Conservation (phyloP, 805 yeast species). For the Starmerella apis region DNA sequence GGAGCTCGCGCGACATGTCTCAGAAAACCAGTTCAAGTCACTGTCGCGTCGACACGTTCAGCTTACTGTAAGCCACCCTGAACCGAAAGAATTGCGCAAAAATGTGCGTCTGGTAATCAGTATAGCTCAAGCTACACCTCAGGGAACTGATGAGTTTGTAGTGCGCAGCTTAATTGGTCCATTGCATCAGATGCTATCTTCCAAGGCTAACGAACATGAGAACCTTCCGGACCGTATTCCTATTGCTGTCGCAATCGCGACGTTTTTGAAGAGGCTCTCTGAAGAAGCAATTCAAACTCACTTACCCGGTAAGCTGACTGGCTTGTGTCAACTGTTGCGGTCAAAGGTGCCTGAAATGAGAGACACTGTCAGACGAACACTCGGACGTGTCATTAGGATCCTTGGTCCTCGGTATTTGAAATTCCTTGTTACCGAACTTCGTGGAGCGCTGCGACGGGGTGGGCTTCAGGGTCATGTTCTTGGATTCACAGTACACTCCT, state of each 20-base stretch:
- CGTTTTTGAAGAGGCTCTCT: constrained; percentile 53
- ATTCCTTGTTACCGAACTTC: constrained; percentile 69
- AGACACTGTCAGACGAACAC: constrained; percentile 68
- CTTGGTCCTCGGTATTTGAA: constrained; percentile 66
- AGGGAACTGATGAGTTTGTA: constrained; percentile 34
- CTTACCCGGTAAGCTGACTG: constrained; percentile 74
- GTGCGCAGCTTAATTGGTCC: constrained; percentile 51
- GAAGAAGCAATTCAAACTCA: constrained; percentile 45
- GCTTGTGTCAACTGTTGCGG: constrained; percentile 79
- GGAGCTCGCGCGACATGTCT: constrained; percentile 43
- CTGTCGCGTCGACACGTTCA: constrained; percentile 57
- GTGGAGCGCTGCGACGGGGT: constrained; percentile 70
- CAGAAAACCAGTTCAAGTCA: constrained; percentile 75
- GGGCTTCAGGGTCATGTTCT: constrained; percentile 79
- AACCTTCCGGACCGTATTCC: constrained; percentile 67
- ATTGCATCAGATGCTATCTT: constrained; percentile 44
- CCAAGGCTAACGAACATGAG: constrained; percentile 55
- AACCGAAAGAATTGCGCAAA: constrained; percentile 38
- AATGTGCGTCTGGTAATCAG: constrained; percentile 40
- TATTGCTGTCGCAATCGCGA: constrained; percentile 67
- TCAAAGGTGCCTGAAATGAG: constrained; percentile 78
- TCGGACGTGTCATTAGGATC: constrained; percentile 51
- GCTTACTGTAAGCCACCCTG: constrained; percentile 37
- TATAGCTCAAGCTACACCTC: constrained; percentile 20
- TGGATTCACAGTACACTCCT: constrained; percentile 72